A percentile compares a stretch with the other conserved stretches of the same genome.
These are phyloP conservation scores for Ustilaginoidea virens DNA, from an alignment of 2,329 filamentous ascomycete species.

Conservation along the genomic window DNA sequence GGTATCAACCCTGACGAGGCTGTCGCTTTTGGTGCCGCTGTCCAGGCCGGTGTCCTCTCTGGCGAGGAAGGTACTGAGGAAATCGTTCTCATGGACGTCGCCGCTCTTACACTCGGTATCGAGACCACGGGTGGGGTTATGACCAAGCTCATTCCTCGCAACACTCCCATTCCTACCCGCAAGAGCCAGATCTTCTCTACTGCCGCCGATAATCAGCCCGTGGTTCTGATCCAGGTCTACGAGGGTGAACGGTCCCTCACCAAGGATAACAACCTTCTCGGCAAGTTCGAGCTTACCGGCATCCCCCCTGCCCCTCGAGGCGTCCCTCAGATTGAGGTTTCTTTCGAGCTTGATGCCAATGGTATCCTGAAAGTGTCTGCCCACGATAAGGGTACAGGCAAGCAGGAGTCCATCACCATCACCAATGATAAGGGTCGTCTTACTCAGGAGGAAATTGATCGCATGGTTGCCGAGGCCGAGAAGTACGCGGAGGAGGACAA, in stretches of 20 bases:
- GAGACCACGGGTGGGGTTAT: conserved; percentile 96
- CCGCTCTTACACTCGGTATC: conserved; percentile 90
- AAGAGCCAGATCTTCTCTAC: conserved; percentile 98
- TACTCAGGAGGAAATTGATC: conserved; percentile 91
- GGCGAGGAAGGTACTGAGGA: conserved; percentile 70
- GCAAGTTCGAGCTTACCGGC: conserved; percentile 95
- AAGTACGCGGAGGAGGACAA: conserved; percentile 99
- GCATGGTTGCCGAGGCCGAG: conserved; percentile 97
- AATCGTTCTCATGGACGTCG: conserved; percentile 91
- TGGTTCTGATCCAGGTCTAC: conserved; percentile 87
- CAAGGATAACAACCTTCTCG: conserved; percentile 93
- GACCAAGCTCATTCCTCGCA: conserved; percentile 90
- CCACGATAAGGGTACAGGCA: conserved; percentile 95
- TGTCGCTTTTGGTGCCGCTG: conserved; percentile 92
- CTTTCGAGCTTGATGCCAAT: conserved; percentile 95
- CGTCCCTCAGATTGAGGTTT: conserved; percentile 95
- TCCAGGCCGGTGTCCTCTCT: conserved; percentile 90
- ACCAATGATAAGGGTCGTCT: conserved; percentile 99
- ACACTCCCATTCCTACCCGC: conserved; percentile 87
- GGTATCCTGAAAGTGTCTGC: conserved; percentile 95
- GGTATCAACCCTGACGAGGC: conserved; percentile 99
- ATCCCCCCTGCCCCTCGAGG: conserved; percentile 92
- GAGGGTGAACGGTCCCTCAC: conserved; percentile 91
- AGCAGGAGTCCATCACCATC: conserved; percentile 94
- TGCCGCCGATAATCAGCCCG: conserved; percentile 89